A percentile compares a stretch with the other conserved stretches of the same genome.
These are phyloP conservation scores for Trichosporon sp. DNA, from an alignment of 1,284 basidiomycete genomes.

Conservation along the genomic window DNA sequence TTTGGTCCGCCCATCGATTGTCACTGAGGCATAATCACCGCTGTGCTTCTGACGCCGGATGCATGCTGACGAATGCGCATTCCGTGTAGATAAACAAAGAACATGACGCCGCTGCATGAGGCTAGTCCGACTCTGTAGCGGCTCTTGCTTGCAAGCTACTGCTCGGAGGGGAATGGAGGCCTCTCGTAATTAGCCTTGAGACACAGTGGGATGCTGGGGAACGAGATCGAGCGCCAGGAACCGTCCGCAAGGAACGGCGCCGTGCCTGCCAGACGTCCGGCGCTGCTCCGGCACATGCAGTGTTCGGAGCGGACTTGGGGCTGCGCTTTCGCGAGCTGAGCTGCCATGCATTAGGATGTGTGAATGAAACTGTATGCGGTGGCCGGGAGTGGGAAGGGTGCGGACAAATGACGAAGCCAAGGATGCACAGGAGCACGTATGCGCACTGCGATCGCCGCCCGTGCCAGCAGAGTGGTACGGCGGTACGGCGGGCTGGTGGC, in stretches of 20 bases:
- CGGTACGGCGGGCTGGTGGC: not conserved
- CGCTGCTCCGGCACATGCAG: too few relatives aligned
- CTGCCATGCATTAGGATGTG: not conserved
- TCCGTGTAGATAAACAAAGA: not conserved
- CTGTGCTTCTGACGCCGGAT: not conserved
- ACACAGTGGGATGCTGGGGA: not conserved
- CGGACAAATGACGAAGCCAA: not conserved
- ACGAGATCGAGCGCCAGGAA: slow-evolving; percentile 2
- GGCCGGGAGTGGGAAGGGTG: not conserved
- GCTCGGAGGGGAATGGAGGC: not conserved
- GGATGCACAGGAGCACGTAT: not conserved
- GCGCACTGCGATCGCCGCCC: not conserved
- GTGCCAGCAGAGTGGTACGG: too few relatives aligned
- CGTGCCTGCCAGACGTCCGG: not conserved
- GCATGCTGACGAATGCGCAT: too few relatives aligned
- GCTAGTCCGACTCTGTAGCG: not conserved
- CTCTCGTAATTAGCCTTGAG: not conserved
- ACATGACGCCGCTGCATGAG: not conserved
- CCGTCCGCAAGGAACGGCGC: not conserved
- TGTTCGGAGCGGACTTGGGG: not conserved
- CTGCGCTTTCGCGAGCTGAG: too few relatives aligned
- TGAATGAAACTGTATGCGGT: not conserved
- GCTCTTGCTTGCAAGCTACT: too few relatives aligned
- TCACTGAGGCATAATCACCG: not conserved
- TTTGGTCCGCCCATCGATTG: not conserved